Base-by-base conservation (phyloP, 208 protist genomes). In the Leishmania lainsoni region DNA sequence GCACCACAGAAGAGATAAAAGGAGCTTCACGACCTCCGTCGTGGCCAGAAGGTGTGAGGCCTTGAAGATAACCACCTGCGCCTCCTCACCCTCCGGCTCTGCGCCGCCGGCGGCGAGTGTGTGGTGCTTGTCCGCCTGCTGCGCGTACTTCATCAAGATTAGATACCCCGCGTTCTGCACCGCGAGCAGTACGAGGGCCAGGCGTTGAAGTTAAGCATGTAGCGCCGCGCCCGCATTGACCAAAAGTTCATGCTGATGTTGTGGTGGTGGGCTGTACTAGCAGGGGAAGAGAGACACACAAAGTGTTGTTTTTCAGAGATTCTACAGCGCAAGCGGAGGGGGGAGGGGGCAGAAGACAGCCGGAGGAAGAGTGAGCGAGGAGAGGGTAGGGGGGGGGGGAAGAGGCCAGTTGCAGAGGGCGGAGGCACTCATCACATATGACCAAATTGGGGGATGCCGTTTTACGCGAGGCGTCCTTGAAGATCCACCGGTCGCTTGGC, bases 131-230 rank as follows among this genome's bases (percentile, higher is more conserved):
- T 14, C 54, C 51, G 48, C n/a, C 58, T 58, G 42, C 45, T 85
- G 81, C 1, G 76, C 59, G 32, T 78, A 81, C 68, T 75, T 48
- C 45, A 80, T 81, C 48, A 85, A 20, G 5, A 81, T 51, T 2
- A 85, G 35, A 49, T 81, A 81, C 29, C 81, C 81, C 16, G 76
- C 74, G 58, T 81, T 85, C 22, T 85, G 81, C 10, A 85, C 32
- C 12, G 81, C 68, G 2, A 81, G 81, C n/a, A 81, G 48, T 1
- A 39, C 70, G 9, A 85, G 32, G 3, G 81, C 68, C 17, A 75
- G 42, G 71, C 42, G 32, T 80, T 84, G 9, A 80, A 84, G 76
- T 49, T 80, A 70, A n/a, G 66, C 16, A 80, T 4, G 12, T 26
- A 66, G 1, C 58, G 76, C 17, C 32, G 63, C 12, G 26, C 39